Conservation (phyloP, 345 rosid genomes). For the Ceriops decandra region DNA sequence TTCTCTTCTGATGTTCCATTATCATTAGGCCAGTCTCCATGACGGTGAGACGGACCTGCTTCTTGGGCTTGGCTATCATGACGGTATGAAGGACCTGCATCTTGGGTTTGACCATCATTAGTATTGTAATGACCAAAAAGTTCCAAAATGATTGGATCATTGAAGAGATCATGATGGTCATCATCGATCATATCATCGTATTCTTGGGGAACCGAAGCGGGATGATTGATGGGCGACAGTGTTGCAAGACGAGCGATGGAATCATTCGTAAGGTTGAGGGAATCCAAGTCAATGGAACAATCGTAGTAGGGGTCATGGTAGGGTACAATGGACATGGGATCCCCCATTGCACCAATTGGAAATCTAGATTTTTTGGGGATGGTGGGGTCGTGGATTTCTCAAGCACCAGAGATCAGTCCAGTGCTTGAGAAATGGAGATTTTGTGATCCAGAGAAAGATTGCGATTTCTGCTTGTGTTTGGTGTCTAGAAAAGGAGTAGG, state of each 20-base stretch:
- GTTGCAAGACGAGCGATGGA: slow-evolving; percentile 18
- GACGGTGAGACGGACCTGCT: slow-evolving; percentile 10
- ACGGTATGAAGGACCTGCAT: slow-evolving; percentile 14
- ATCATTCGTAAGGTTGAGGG: slow-evolving; percentile 8
- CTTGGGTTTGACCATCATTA: background rate
- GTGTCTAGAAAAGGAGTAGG: background rate
- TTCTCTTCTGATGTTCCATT: background rate
- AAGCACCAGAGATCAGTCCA: slow-evolving; percentile 19
- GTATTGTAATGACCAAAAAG: background rate
- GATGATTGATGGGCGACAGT: slow-evolving; percentile 11
- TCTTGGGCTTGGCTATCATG: slow-evolving; percentile 1
- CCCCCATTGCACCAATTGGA: slow-evolving; percentile 26
- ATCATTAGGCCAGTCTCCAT: background rate
- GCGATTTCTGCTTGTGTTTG: no score
- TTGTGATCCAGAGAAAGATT: background rate
- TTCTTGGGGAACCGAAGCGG: background rate
- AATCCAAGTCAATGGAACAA: slow-evolving; percentile 9
- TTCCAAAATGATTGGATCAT: slow-evolving; percentile 31
- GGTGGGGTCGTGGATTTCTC: slow-evolving; percentile 1
- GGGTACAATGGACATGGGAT: slow-evolving; percentile 26
- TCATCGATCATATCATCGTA: background rate
- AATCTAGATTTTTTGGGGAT: background rate
- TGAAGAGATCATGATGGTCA: slow-evolving; percentile 15
- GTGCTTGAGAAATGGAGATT: slow-evolving; percentile 26
- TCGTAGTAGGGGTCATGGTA: slow-evolving; percentile 33